These are phyloP conservation scores for Diddensiella santjacobensis DNA, from an alignment of 805 yeast genomes.

Conservation along the genomic window DNA sequence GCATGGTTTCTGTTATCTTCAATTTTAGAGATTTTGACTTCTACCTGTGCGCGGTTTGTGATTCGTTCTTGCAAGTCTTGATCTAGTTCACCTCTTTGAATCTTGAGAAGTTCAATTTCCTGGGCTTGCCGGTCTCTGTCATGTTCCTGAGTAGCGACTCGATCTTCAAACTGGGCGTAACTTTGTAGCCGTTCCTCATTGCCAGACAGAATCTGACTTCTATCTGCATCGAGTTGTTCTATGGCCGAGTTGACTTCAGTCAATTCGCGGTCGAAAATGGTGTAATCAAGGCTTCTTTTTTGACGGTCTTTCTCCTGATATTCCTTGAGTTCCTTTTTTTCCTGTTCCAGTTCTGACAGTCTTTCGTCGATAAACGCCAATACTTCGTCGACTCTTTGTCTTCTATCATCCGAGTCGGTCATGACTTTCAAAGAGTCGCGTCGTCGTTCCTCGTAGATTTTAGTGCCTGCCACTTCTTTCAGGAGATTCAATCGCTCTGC, in stretches of 20 bases:
- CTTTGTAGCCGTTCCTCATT: slow-evolving; percentile 13
- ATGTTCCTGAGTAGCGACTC: slow-evolving; percentile 11
- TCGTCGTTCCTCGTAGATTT: slow-evolving; percentile 77
- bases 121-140: slow-evolving; percentile 45
- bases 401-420: slow-evolving; percentile 64
- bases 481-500: slow-evolving; percentile 70
- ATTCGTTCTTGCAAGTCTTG: slow-evolving; percentile 43
- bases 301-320: slow-evolving; percentile 65
- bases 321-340: slow-evolving; percentile 67
- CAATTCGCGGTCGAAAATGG: slow-evolving; percentile 73
- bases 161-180: slow-evolving; percentile 16
- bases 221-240: slow-evolving; percentile 13
- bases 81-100: slow-evolving; percentile 56
- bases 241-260: slow-evolving; percentile 31
- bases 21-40: slow-evolving; percentile 33
- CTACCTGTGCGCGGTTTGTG: slow-evolving; percentile 32
- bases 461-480: slow-evolving; percentile 94
- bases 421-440: slow-evolving; percentile 77
- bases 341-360: slow-evolving; percentile 73
- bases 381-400: slow-evolving; percentile 70
- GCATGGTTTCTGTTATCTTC: slow-evolving; percentile 25
- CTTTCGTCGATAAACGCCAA: slow-evolving; percentile 66
- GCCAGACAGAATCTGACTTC: slow-evolving; percentile 9
- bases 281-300: slow-evolving; percentile 69
- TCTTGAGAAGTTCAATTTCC: slow-evolving; percentile 46